These are phyloP conservation scores for Rosellinia necatrix DNA, from an alignment of 2,329 filamentous ascomycete species.

Conservation along the genomic window DNA sequence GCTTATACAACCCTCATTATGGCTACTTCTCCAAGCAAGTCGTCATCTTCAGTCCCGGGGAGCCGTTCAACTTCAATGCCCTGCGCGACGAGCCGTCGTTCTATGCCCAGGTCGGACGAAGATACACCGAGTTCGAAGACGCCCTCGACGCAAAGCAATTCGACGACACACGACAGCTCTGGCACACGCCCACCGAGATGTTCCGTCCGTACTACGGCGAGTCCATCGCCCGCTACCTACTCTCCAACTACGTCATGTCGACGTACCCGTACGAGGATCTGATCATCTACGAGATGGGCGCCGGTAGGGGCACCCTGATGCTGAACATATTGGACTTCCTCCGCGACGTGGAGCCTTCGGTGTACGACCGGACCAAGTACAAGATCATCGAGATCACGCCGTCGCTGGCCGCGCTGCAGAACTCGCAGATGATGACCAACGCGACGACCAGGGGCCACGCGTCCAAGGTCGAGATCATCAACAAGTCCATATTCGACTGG, in stretches of 20 bases:
- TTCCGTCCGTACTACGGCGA: conserved; percentile 97
- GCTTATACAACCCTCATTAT: conserved; percentile 90
- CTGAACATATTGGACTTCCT: conserved; percentile 97
- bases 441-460: conserved; percentile 75
- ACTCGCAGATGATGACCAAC: conserved; percentile 67
- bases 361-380: conserved; percentile 92
- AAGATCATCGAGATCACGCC: conserved; percentile 95
- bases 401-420: conserved; percentile 78
- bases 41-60: conserved; percentile 91
- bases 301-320: conserved; percentile 97
- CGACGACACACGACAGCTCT: conserved; percentile 82
- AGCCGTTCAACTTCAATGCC: conserved; percentile 84
- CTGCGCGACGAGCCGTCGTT: conserved; percentile 88
- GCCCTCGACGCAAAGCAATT: conserved; percentile 73
- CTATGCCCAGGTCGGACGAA: conserved; percentile 72
- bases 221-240: conserved; percentile 92
- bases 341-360: conserved; percentile 82
- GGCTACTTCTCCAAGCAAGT: conserved; percentile 97
- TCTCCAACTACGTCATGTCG: conserved; percentile 93
- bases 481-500: conserved; percentile 96
- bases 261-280: conserved; percentile 95
- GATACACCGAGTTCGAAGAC: conserved; percentile 92
- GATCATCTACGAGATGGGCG: conserved; percentile 98
- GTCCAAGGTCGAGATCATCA: conserved; percentile 91
- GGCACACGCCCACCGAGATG: conserved; percentile 97